Percentiles rank a stretch among this genome's conserved stretches.
These are phyloP conservation scores for Neostapfia colusana DNA, from an alignment of 176 grass and related monocot species.

Conservation along the genomic window DNA sequence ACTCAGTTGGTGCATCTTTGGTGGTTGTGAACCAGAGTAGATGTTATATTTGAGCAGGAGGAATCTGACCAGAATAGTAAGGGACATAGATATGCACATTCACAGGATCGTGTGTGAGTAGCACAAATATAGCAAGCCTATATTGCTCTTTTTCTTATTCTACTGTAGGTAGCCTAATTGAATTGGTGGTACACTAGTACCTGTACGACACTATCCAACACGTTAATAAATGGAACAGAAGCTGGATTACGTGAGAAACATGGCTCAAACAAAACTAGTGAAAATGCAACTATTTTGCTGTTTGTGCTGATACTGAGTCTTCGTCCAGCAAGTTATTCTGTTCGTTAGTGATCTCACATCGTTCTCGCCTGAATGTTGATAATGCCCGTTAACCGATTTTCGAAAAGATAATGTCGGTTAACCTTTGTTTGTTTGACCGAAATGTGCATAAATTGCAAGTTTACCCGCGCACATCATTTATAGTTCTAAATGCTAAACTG, in stretches of 20 bases:
- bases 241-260: not conserved
- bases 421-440: not conserved
- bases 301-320: not conserved
- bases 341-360: not conserved
- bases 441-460: not conserved
- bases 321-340: not conserved
- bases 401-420: not conserved
- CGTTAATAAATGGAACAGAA: constrained; percentile 20
- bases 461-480: not conserved
- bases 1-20: constrained; percentile 8
- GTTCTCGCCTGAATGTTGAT: not conserved
- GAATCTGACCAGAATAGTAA: constrained; percentile 58
- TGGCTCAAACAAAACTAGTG: not conserved
- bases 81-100: constrained; percentile 43
- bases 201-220: constrained; percentile 29
- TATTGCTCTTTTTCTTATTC: constrained; percentile 44
- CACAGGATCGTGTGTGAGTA: constrained; percentile 39
- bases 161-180: constrained; percentile 37
- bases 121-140: constrained; percentile 50
- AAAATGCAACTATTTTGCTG: not conserved
- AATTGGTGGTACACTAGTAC: constrained; percentile 34
- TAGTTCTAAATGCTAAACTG: not conserved
- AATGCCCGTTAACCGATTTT: no score
- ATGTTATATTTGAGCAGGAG: constrained; percentile 31
- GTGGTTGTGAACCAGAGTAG: not conserved